Conservation (phyloP, 202 grass and related monocot species). For the Cymbopogon flexuosus region DNA sequence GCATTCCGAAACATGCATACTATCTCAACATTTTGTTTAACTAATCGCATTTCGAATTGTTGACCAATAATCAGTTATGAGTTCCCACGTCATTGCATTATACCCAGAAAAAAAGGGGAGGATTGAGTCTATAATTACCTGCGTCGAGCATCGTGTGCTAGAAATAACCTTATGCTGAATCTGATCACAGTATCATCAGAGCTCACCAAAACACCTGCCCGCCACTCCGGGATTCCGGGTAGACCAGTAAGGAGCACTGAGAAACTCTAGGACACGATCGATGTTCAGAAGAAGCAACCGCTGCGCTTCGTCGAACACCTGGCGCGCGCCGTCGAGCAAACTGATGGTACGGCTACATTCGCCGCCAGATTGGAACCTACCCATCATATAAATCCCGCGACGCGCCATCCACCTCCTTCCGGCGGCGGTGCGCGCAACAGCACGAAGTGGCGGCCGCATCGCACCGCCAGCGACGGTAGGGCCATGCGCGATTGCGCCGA, state of each 20-base stretch:
- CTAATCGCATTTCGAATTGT: neutral
- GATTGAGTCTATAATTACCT: neutral
- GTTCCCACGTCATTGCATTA: neutral
- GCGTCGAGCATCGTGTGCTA: neutral
- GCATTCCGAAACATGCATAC: neutral
- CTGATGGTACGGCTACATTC: neutral
- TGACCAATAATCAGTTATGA: neutral
- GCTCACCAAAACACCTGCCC: neutral
- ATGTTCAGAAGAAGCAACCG: neutral
- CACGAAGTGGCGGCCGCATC: neutral
- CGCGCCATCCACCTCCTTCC: neutral
- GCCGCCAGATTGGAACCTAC: constrained; percentile 25
- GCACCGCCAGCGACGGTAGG: neutral
- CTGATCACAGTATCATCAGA: neutral
- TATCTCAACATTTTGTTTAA: neutral
- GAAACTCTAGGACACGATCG: constrained; percentile 5
- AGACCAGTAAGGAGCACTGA: neutral
- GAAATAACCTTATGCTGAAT: constrained; percentile 10
- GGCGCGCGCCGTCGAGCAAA: constrained; percentile 14
- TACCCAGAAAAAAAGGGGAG: neutral
- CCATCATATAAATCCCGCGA: neutral
- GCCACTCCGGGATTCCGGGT: neutral
- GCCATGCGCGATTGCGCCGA: neutral
- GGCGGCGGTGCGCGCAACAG: neutral
- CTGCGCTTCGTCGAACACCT: constrained; percentile 44